Base-by-base conservation (phyloP, 1,284 basidiomycete species). In the Irpex lacteus region DNA sequence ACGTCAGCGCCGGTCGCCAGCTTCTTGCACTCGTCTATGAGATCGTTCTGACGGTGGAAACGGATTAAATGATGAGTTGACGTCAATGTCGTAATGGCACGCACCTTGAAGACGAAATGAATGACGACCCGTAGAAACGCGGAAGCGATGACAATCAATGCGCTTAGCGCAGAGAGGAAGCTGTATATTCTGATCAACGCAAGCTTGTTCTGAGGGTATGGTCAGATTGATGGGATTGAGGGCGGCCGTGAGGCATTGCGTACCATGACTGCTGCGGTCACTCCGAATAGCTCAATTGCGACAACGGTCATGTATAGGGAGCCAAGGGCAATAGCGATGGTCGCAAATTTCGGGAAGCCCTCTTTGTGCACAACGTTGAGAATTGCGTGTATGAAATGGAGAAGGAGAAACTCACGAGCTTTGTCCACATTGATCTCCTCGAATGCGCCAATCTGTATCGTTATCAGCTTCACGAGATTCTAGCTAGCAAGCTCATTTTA, bases 31-130 rank as follows among this genome's bases (percentile, higher is more conserved):
- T 80, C 76, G 44, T 69, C 75, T 60, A 92, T 83, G 49, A 90
- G 76, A 55, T 82, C 81, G 55, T 76, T 74, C 87, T 87, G 61
- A 26, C 4, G 1, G 18, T 7, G 53, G 59, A 8, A 26, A 21
- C 34, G 56, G 50, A 2, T 34, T 60, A 8, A 58, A 37, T 11
- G 5, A 34, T 47, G 15, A 49, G 21, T 2, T 26, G 26, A 26
- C 26, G 26, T 26, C 26, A 26, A 4, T 26, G 26, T 2, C 26
- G 26, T 26, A 26, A 26, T 26, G 26, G 37, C 6, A 40, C 75
- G 4, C 64, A 82, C 87, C 84, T 94, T 91, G 71, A 83, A 80
- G 1, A 79, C 76, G 73, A 91, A 93, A 71, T 94, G 92, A 0
- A 84, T 75, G 5, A 92, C 74, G 6, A 87, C 78, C 15, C 82